Evolutionary conservation across 352 stramenopile species (phyloP), one percentile per base, ranked within the genome.

Genomic region (Albugo candida): DNA sequence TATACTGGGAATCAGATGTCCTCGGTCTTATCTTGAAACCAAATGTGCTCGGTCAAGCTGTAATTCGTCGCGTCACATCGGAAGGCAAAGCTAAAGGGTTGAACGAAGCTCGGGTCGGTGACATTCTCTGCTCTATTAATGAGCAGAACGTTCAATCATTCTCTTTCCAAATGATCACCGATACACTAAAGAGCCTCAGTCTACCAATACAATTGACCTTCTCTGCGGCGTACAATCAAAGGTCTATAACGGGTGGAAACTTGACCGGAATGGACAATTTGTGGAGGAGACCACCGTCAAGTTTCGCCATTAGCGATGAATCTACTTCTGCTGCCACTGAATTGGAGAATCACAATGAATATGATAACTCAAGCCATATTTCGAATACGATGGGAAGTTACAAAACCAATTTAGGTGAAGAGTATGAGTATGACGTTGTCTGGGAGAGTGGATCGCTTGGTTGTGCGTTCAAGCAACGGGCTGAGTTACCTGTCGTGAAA

Each of bases 11-110:
- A 39, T 59, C 63, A 41, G 75, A 72, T 0, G 68, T 75, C 41
- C 60, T 87, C 1, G 75, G 75, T 0, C 54, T 87, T 13, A 63
- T 87, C 2, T 84, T 87, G 60, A 84, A 83, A 47, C 63, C 58
- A 11, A 67, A 66, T 31, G 55, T 61, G 0, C 60, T 55, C 19
- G 71, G 66, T 2, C 53, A 70, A 36, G 65, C 72, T 3, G 56
- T 83, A 14, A 87, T 87, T 46, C 70, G 75, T 37, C 66, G 75
- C 13, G 71, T 87, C n/a, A 85, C 73, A 56, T 82, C 81, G 56
- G 72, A 78, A 39, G 67, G 72, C 35, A 62, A 60, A 18, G 71
- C 73, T 2, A 59, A 65, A 2, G 71, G 69, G 5, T 48, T 86
- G 19, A 61, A 80, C 31, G 67, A 73, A 19, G 72, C 76, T 17